Conservation (phyloP, 495 filamentous ascomycete genomes). For the Immersiella caudata region DNA sequence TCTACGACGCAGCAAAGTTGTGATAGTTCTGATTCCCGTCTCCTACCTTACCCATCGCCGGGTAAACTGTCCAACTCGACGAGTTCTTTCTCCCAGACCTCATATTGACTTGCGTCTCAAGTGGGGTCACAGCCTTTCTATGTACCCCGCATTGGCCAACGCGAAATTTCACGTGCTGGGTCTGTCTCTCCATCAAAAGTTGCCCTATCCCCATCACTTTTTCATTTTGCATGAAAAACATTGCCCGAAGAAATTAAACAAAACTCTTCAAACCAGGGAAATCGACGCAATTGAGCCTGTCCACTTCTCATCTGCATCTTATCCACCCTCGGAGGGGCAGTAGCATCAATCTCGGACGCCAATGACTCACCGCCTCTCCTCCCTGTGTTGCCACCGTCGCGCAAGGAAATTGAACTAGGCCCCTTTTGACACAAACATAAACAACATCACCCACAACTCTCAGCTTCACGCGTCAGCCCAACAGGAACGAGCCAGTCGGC, state of each 20-base stretch:
- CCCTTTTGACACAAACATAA: slow-evolving; percentile 5
- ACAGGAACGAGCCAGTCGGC: neutral
- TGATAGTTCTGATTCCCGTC: too few species aligned
- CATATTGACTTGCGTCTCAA: too few species aligned
- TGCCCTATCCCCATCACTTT: neutral
- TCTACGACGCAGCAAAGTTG: too few species aligned
- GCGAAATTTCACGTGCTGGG: neutral
- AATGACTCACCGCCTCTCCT: neutral
- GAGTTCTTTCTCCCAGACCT: too few species aligned
- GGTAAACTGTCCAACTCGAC: too few species aligned
- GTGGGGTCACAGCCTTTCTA: too few species aligned
- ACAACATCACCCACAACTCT: slow-evolving; percentile 5
- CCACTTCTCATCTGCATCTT: too few species aligned
- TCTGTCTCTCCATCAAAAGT: neutral
- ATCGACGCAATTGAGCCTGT: too few species aligned
- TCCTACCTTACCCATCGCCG: too few species aligned
- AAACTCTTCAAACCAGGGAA: neutral
- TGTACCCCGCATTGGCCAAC: too few species aligned
- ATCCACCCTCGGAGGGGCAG: too few species aligned
- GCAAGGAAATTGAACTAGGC: neutral
- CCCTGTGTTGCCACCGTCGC: neutral
- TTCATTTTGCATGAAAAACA: slow-evolving; percentile 4
- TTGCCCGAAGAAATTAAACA: neutral
- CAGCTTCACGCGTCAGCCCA: slow-evolving; percentile 1
- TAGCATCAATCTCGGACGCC: too few species aligned